Evolutionary conservation across 495 filamentous ascomycete species (phyloP), one percentile per base, ranked within the genome.

Genomic region (Penicillium longicatenatum): DNA sequence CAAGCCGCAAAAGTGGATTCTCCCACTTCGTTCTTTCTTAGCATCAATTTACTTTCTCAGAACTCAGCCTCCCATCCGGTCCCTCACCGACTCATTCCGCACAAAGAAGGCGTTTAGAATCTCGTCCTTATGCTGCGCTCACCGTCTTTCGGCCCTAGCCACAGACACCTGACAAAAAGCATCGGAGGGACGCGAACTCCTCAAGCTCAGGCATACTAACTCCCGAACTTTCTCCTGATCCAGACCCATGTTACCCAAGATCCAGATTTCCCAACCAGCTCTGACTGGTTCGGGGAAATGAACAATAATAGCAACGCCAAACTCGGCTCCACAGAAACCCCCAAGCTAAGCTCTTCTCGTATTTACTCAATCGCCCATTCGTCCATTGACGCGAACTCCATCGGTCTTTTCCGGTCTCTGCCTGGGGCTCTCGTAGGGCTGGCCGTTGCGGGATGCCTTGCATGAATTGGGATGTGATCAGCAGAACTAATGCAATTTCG

Each of bases 361-460:
- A 33, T 11, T 43, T 24, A 52, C 52, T 49, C 9, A 53, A 47
- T 59, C 21, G 31, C 55, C 29, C 12, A 63, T 59, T 59, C 50
- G 61, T 39, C 33, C 30, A 52, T 52, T 52, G 19, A 17, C 31
- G 50, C 31, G 50, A 52, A 29, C 50, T 35, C 50, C 54, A 26
- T 66, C 62, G 62, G 62, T 64, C 49, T 51, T 64, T 60, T 64
- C 61, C 57, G 61, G 43, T 60, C 54, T 47, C 46, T 64, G 62
- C 65, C 65, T 67, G 62, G 65, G 65, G 62, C 56, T 46, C 56
- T 46, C 55, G 39, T 65, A 62, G 62, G 61, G 61, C 61, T 63
- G 61, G 61, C 52, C 61, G 57, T 63, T 63, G 59, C 52, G 59
- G 58, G 58, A 54, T 52, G 60, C 58, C 58, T 60, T 57, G 50